A percentile compares a stretch with the other conserved stretches of the same genome.
These are phyloP conservation scores for Tetrapyrgos nigripes DNA, from an alignment of 1,284 basidiomycete species.

Conservation along the genomic window DNA sequence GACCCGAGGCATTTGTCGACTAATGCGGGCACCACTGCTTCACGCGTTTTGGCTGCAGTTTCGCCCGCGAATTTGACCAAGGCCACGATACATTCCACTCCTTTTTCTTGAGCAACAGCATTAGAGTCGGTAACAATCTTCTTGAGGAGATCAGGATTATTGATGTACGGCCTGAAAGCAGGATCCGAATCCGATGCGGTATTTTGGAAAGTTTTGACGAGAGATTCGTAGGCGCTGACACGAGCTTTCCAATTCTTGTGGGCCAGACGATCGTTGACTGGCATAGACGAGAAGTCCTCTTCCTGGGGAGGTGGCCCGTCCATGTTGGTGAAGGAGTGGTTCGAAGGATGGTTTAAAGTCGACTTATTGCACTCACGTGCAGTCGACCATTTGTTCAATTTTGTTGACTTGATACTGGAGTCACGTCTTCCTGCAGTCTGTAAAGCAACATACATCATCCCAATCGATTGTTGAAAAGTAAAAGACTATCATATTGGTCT, in stretches of 20 bases:
- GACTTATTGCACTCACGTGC: neutral
- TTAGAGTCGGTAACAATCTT: constrained; percentile 92
- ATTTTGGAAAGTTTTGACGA: constrained; percentile 86
- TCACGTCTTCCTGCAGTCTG: too few relatives aligned
- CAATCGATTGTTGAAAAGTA: too few relatives aligned
- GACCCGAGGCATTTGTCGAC: constrained; percentile 98
- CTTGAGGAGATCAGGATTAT: constrained; percentile 80
- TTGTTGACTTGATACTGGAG: neutral
- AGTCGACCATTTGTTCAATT: neutral
- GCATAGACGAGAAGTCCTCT: constrained; percentile 90
- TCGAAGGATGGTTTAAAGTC: neutral
- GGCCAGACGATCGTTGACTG: constrained; percentile 83
- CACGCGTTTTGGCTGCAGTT: constrained; percentile 81
- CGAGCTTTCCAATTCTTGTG: constrained; percentile 99
- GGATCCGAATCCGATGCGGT: constrained; percentile 94
- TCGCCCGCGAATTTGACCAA: constrained; percentile 94
- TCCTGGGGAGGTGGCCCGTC: constrained; percentile 90
- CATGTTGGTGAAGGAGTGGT: constrained; percentile 52
- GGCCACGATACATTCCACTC: constrained; percentile 84
- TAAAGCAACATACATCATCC: too few relatives aligned
- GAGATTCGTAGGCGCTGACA: constrained; percentile 90
- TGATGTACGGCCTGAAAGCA: constrained; percentile 89
- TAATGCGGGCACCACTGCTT: constrained; percentile 84
- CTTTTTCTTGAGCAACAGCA: constrained; percentile 98
- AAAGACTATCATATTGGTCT: too few relatives aligned